Conservation (phyloP, 1,284 basidiomycete genomes). For the Mycena citricolor region DNA sequence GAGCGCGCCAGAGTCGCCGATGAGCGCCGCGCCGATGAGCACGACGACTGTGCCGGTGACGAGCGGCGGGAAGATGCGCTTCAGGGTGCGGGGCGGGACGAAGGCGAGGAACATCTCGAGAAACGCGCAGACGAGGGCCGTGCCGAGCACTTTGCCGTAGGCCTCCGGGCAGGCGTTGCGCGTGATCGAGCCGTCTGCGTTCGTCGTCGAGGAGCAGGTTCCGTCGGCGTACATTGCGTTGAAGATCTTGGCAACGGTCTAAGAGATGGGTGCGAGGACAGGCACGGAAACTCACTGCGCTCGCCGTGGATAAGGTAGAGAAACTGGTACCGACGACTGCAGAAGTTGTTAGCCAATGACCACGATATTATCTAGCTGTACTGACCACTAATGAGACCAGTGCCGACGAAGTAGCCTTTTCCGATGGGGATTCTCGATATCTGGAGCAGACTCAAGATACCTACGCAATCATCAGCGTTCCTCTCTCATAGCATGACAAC, state of each 20-base stretch:
- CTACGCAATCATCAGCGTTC: slow-evolving; percentile 36
- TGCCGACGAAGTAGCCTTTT: slow-evolving; percentile 66
- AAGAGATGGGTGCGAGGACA: background rate
- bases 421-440: slow-evolving; percentile 69
- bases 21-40: slow-evolving; percentile 75
- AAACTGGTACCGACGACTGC: slow-evolving; percentile 88
- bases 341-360: no score
- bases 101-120: slow-evolving; percentile 81
- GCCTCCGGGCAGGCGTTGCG: slow-evolving; percentile 75
- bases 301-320: slow-evolving; percentile 75
- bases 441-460: slow-evolving; percentile 73
- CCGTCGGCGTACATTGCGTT: slow-evolving; percentile 76
- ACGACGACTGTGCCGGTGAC: slow-evolving; percentile 71
- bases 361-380: no score
- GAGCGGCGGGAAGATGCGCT: slow-evolving; percentile 78
- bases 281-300: slow-evolving; percentile 47
- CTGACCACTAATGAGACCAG: slow-evolving; percentile 75
- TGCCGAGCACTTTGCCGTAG: slow-evolving; percentile 76
- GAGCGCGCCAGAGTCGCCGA: slow-evolving; percentile 69
- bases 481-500: slow-evolving; percentile 6
- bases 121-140: slow-evolving; percentile 77
- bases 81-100: slow-evolving; percentile 60
- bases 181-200: slow-evolving; percentile 59
- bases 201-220: slow-evolving; percentile 65
- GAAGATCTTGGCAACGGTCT: slow-evolving; percentile 60